Evolutionary conservation across 2,329 filamentous ascomycete genomes (phyloP).

Genomic region (Knufia fluminis): DNA sequence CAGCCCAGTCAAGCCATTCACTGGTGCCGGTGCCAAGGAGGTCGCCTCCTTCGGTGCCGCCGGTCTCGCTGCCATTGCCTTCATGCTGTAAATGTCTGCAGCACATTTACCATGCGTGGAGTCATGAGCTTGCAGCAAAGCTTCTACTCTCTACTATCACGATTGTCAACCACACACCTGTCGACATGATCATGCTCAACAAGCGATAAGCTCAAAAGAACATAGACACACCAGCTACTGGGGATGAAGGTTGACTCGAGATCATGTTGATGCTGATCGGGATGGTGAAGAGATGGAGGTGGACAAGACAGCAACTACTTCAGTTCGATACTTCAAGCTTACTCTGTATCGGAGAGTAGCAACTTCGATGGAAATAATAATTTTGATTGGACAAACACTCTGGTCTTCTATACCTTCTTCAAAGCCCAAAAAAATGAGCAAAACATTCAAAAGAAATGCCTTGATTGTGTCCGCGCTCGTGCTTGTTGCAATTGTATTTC

Average conservation of each 20-base stretch:
- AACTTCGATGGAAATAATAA: background rate
- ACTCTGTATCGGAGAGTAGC: background rate
- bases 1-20: slow-evolving; percentile 4
- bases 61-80: slow-evolving; percentile 11
- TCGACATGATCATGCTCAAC: slow-evolving; percentile 8
- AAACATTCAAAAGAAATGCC: background rate
- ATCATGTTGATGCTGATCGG: slow-evolving; percentile 8
- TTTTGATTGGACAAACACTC: background rate
- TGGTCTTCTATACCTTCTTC: background rate
- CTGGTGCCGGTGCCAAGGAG: slow-evolving; percentile 7
- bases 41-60: slow-evolving; percentile 6
- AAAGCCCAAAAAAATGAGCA: background rate
- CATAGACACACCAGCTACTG: background rate
- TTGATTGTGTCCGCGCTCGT: background rate
- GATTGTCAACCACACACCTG: slow-evolving; percentile 2
- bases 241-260: background rate
- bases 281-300: background rate
- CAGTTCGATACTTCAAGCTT: slow-evolving; percentile 5
- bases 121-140: slow-evolving; percentile 5
- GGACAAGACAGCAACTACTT: slow-evolving; percentile 4
- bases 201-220: background rate
- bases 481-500: background rate
- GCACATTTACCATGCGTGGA: slow-evolving; percentile 8
- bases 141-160: background rate
- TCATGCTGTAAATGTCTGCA: slow-evolving; percentile 11